Evolutionary conservation across 129 eudicot genomes (phyloP), one percentile per base, ranked within the genome.

Genomic region (Sambucus nigra): DNA sequence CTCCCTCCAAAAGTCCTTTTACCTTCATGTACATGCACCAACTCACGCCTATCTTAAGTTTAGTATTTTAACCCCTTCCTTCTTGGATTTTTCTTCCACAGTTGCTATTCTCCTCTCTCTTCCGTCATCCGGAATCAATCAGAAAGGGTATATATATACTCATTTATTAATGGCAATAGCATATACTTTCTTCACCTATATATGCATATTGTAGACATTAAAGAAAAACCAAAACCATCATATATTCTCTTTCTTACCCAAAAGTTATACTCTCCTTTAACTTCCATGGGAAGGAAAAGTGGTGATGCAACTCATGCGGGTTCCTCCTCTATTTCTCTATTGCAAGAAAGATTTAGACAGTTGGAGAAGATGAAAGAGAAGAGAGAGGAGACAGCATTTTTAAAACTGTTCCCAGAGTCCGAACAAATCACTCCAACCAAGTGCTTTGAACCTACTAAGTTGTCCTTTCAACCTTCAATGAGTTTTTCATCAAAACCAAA

Each of bases 331-430:
- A 73, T 81, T 23, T 75, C 76, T 33, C 70, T 76, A 10, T 44
- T 81, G 53, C 83, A 81, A 63, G 88, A 76, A 73, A 67, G 88
- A 57, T 81, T 81, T 41, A 73, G 69, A 52, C 70, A 70, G 64
- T 48, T 81, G 57, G 60, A 81, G 38, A 81, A 74, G 57, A 62
- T 69, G 75, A 81, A 70, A 55, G 80, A 76, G 35, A 76, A 26
- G 55, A 69, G 88, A 39, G 72, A 73, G 61, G 76, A 72, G 53
- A 69, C 55, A 64, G 77, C 62, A 52, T 22, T 68, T 25, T 55
- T 72, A 35, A 66, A 57, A 33, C 20, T 66, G 60, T 42, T 81
- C 17, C 59, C 69, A 0, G 68, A 40, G 25, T 21, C 65, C 1
- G 61, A 48, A 41, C 51, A 16, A 7, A 29, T 21, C 26, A 6